phyloP scores from a whole-genome alignment of 2,329 filamentous ascomycete genomes.

The Emmonsiellopsis sp. region DNA sequence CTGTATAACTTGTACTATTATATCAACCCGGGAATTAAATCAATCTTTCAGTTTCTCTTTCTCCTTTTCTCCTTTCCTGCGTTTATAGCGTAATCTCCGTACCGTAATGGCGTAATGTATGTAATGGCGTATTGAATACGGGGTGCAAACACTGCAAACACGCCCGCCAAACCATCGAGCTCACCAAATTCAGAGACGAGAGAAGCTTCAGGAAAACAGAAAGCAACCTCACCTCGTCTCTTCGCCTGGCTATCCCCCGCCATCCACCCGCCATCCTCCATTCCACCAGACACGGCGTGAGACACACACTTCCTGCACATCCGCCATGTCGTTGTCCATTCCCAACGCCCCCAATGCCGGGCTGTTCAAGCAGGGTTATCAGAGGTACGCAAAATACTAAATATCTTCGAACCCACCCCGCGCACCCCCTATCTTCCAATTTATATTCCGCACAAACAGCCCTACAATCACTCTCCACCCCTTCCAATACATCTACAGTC shows the following conservation, averaged over 20 bases:
- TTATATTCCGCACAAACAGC: constrained; percentile 8
- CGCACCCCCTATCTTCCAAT: constrained; percentile 10
- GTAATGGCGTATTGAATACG: not conserved
- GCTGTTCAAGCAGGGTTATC: constrained; percentile 94
- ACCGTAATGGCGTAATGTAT: not conserved
- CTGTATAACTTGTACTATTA: too few relatives aligned
- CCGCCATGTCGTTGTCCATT: constrained; percentile 86
- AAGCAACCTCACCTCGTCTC: not conserved
- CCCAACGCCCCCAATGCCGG: constrained; percentile 86
- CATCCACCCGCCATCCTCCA: not conserved
- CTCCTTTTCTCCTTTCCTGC: too few relatives aligned
- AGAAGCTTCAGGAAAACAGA: constrained; percentile 17
- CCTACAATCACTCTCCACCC: constrained; percentile 9
- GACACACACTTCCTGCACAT: not conserved
- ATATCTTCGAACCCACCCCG: not conserved
- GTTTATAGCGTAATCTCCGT: not conserved
- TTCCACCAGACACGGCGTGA: not conserved
- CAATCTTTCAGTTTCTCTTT: too few relatives aligned
- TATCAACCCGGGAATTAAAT: too few relatives aligned
- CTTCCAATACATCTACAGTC: constrained; percentile 7
- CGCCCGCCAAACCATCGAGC: constrained; percentile 21
- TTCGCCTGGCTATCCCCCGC: not conserved
- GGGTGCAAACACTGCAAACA: constrained; percentile 32
- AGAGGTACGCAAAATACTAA: constrained; percentile 56
- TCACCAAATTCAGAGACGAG: constrained; percentile 25